A percentile compares a stretch with the other conserved stretches of the same genome.
These are phyloP conservation scores for Dentipellis fragilis DNA, from an alignment of 768 basidiomycete genomes.

Conservation along the genomic window DNA sequence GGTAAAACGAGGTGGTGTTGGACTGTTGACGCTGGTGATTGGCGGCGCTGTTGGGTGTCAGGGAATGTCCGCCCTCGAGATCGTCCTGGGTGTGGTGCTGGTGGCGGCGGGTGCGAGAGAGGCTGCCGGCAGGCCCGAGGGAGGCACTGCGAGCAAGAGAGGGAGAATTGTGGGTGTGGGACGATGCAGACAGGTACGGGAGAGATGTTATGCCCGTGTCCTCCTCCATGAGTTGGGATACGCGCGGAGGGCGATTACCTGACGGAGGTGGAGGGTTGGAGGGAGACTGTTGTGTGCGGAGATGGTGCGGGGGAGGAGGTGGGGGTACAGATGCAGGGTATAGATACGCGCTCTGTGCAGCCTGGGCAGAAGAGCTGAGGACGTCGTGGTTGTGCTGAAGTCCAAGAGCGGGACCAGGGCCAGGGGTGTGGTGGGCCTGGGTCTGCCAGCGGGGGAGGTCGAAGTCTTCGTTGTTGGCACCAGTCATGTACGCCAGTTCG, in stretches of 20 bases:
- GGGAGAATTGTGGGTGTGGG: slow-evolving; percentile 39
- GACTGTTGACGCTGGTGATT: slow-evolving; percentile 22
- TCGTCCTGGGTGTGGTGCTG: slow-evolving; percentile 67
- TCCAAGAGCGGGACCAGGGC: background rate
- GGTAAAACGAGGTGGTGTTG: slow-evolving; percentile 39
- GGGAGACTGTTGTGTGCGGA: slow-evolving; percentile 25
- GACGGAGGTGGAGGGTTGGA: slow-evolving; percentile 17
- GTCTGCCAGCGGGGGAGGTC: slow-evolving; percentile 55
- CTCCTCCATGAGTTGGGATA: slow-evolving; percentile 58
- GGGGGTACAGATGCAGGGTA: slow-evolving; percentile 38
- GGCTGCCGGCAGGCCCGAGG: slow-evolving; percentile 31
- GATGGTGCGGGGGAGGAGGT: slow-evolving; percentile 29
- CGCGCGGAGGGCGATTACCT: slow-evolving; percentile 42
- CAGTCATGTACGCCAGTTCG: slow-evolving; percentile 65
- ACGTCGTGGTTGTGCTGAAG: slow-evolving; percentile 20
- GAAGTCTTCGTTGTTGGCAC: slow-evolving; percentile 78
- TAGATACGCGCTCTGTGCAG: slow-evolving; percentile 49
- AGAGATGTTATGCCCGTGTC: slow-evolving; percentile 29
- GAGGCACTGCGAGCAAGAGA: slow-evolving; percentile 63
- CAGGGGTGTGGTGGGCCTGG: slow-evolving; percentile 24
- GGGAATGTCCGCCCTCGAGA: slow-evolving; percentile 43
- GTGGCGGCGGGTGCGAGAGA: slow-evolving; percentile 48
- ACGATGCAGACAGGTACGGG: slow-evolving; percentile 38
- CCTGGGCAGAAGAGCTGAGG: slow-evolving; percentile 50
- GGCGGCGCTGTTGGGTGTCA: slow-evolving; percentile 21